Percentiles rank a stretch among this genome's conserved stretches.
These are phyloP conservation scores for Botrytis fragariae DNA, from an alignment of 2,329 filamentous ascomycete species.

Conservation along the genomic window DNA sequence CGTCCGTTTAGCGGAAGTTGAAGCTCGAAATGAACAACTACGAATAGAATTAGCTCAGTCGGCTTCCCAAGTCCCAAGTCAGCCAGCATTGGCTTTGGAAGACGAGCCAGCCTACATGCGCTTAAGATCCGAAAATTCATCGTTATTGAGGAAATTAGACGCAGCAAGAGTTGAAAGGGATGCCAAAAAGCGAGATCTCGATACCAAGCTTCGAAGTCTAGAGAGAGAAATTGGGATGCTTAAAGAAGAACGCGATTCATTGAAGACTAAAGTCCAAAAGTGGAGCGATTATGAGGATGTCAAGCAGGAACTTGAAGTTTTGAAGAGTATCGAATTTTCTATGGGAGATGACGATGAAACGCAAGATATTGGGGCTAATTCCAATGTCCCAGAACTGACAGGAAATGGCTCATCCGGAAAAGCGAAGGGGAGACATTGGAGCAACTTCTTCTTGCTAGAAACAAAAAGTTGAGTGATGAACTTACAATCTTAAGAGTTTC, in stretches of 20 bases:
- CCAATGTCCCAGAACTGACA: conserved; percentile 28
- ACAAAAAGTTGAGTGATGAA: conserved; percentile 95
- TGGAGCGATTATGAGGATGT: conserved; percentile 95
- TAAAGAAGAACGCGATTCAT: conserved; percentile 74
- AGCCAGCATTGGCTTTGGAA: conserved; percentile 64
- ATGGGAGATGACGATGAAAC: conserved; percentile 78
- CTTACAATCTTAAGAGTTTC: conserved; percentile 90
- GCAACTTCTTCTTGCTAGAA: conserved; percentile 84
- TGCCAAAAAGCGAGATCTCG: conserved; percentile 70
- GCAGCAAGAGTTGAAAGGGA: conserved; percentile 81
- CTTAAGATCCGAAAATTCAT: conserved; percentile 88
- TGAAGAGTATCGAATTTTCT: conserved; percentile 97
- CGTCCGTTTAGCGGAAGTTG: conserved; percentile 80
- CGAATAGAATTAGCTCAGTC: conserved; percentile 86
- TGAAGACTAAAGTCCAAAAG: conserved; percentile 79
- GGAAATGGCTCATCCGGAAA: conserved; percentile 53
- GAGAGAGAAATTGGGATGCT: conserved; percentile 75
- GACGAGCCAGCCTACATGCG: conserved; percentile 89
- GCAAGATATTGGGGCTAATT: conserved; percentile 41
- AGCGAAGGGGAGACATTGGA: conserved; percentile 76
- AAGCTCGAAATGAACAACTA: conserved; percentile 91
- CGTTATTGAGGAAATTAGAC: conserved; percentile 84
- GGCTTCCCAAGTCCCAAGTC: conserved; percentile 67
- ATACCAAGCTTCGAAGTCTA: conserved; percentile 71
- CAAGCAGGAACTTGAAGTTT: conserved; percentile 90